These are phyloP conservation scores for Suhomyces guaymorum DNA, from an alignment of 1,139 yeast genomes.

Conservation along the genomic window DNA sequence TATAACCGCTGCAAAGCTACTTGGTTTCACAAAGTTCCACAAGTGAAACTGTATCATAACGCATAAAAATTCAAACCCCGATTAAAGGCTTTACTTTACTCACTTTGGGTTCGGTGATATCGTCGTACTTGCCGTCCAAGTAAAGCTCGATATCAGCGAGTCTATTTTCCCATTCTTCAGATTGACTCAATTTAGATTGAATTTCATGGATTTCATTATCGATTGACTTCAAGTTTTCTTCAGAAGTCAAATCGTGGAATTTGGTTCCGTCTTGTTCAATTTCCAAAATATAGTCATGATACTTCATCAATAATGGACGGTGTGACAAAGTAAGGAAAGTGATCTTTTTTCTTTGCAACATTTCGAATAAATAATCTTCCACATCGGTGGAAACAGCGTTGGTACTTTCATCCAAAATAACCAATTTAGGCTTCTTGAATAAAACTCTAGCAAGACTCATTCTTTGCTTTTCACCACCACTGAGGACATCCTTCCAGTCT, in stretches of 20 bases:
- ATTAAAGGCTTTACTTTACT: constrained; percentile 3
- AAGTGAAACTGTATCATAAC: constrained; percentile 1
- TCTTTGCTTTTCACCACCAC: constrained; percentile 96
- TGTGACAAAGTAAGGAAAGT: constrained; percentile 85
- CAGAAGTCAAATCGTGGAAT: constrained; percentile 54
- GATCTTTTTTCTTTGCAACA: constrained; percentile 67
- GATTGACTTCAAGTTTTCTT: constrained; percentile 59
- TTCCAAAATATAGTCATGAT: constrained; percentile 76
- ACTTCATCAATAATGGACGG: constrained; percentile 80
- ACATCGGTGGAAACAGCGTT: constrained; percentile 91
- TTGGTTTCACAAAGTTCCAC: too few relatives aligned
- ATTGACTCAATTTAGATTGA: constrained; percentile 53
- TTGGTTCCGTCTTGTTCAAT: constrained; percentile 50
- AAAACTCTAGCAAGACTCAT: constrained; percentile 85
- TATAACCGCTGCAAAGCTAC: too few relatives aligned
- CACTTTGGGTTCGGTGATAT: constrained; percentile 13
- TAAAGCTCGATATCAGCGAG: constrained; percentile 45
- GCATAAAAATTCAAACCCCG: constrained; percentile 2
- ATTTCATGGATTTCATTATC: constrained; percentile 69
- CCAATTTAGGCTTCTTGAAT: constrained; percentile 79
- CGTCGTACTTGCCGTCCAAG: constrained; percentile 39
- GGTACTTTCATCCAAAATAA: constrained; percentile 88
- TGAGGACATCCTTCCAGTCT: constrained; percentile 88
- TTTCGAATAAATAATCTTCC: constrained; percentile 83
- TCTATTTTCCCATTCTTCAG: constrained; percentile 53